These are phyloP conservation scores for Prinsepia uniflora DNA, from an alignment of 306 rosid genomes.

Conservation along the genomic window DNA sequence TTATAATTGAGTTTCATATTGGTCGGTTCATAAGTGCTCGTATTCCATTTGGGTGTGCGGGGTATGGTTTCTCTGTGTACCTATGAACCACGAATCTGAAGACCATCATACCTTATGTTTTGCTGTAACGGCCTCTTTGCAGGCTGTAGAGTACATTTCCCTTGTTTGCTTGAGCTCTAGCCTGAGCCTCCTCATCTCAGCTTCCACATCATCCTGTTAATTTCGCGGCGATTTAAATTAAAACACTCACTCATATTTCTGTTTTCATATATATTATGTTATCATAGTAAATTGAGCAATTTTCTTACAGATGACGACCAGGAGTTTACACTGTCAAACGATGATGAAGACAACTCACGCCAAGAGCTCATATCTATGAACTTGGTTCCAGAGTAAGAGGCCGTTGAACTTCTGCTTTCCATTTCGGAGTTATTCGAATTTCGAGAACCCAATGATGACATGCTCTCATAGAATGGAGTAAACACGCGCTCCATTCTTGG, in stretches of 20 bases:
- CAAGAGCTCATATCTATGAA: slow-evolving; percentile 36
- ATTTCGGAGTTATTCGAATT: slow-evolving; percentile 45
- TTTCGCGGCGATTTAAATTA: slow-evolving; percentile 15
- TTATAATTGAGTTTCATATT: too few relatives aligned
- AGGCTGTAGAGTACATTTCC: slow-evolving; percentile 84
- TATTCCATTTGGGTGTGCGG: too few relatives aligned
- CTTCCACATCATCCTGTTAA: slow-evolving; percentile 65
- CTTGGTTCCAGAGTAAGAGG: slow-evolving; percentile 42
- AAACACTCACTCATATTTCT: neutral
- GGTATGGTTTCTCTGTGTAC: neutral
- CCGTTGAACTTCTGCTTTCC: slow-evolving; percentile 36
- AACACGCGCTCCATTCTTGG: slow-evolving; percentile 48
- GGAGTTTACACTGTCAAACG: slow-evolving; percentile 41
- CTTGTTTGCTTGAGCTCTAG: slow-evolving; percentile 80
- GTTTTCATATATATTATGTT: neutral
- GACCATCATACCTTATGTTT: slow-evolving; percentile 47
- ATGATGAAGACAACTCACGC: slow-evolving; percentile 32
- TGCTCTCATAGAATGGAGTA: slow-evolving; percentile 36
- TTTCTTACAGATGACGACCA: slow-evolving; percentile 47
- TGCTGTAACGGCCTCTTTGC: slow-evolving; percentile 70
- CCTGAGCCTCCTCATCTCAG: slow-evolving; percentile 81
- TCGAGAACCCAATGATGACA: slow-evolving; percentile 29
- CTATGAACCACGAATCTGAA: too few relatives aligned
- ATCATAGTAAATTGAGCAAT: neutral
- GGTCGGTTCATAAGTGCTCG: too few relatives aligned